Evolutionary conservation across 78 protist species (phyloP).

Genomic region (Dictyostelium firmibasis): DNA sequence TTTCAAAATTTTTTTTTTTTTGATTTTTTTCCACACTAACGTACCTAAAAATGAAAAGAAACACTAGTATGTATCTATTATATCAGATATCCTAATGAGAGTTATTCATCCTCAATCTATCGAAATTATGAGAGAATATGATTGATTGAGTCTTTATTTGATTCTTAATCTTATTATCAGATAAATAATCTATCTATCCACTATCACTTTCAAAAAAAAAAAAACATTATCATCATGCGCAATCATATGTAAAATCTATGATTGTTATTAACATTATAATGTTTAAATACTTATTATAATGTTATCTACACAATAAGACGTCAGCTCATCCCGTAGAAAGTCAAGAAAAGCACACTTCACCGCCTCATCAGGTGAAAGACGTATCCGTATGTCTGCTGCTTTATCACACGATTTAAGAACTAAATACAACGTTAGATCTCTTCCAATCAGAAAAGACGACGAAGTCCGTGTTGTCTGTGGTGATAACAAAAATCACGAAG

Average conservation of each 20-base stretch:
- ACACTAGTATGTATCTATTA: not conserved
- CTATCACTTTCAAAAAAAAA: not conserved
- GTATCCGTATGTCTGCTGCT: constrained; percentile 96
- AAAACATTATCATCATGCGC: not conserved
- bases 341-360: constrained; percentile 99
- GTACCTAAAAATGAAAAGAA: not conserved
- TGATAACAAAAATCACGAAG: constrained; percentile 90
- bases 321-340: constrained; percentile 96
- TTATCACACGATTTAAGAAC: constrained; percentile 97
- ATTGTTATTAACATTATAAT: not conserved
- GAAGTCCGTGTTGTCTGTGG: constrained; percentile 97
- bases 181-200: not conserved
- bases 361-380: constrained; percentile 96
- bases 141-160: not conserved
- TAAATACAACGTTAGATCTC: constrained; percentile 96
- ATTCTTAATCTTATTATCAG: not conserved
- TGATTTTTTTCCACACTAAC: not conserved
- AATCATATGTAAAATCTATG: not conserved
- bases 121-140: not conserved
- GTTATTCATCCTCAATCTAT: not conserved
- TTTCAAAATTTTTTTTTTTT: not conserved
- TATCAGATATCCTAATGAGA: not conserved
- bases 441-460: constrained; percentile 99
- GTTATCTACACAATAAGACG: constrained; percentile 60
- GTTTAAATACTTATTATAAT: not conserved